Evolutionary conservation across 768 basidiomycete species (phyloP), one percentile per base, ranked within the genome.

Genomic region (Porphyrellus cyaneotinctus): DNA sequence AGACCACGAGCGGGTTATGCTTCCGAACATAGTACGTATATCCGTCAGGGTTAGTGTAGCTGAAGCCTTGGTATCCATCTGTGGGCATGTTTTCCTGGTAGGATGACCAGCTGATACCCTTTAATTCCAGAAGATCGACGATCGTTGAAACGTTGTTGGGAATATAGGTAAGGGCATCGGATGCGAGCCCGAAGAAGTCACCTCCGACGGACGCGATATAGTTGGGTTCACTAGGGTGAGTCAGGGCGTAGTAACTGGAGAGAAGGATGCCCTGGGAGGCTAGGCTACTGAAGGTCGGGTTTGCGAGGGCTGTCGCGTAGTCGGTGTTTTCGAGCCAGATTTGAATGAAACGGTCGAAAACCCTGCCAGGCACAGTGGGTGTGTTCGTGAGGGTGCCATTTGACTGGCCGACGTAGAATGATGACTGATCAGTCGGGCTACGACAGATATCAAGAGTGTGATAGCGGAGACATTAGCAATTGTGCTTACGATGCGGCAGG

Each of bases 301-400:
- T n/a, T 9, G 33, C 23, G 7, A n/a, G 6, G 12, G 36, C 47
- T 9, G 36, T 22, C 9, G 37, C 5, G 12, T 17, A 85, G 58
- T 84, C 76, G 11, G 79, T 82, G 64, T 84, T 85, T 62, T 84
- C 83, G 31, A 86, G 69, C 79, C 79, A 84, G 51, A 84, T 80
- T 59, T 76, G 62, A 51, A 76, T 73, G 68, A 81, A 73, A 4
- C 78, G 69, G 51, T 78, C 71, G 52, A 78, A 80, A 15, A 66
- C 68, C 46, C 69, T 67, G 32, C 79, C 79, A 0, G 66, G 33
- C 5, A 79, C 76, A 33, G 66, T 20, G 10, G 69, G 61, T 0
- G 60, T n/a, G 53, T 75, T 74, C 22, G 69, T 53, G 41, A 80
- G 69, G 13, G 78, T 76, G 52, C 62, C 61, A 53, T 80, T 79